These are phyloP conservation scores for Penicillium samsonianum DNA, from an alignment of 495 filamentous ascomycete genomes.

Conservation along the genomic window DNA sequence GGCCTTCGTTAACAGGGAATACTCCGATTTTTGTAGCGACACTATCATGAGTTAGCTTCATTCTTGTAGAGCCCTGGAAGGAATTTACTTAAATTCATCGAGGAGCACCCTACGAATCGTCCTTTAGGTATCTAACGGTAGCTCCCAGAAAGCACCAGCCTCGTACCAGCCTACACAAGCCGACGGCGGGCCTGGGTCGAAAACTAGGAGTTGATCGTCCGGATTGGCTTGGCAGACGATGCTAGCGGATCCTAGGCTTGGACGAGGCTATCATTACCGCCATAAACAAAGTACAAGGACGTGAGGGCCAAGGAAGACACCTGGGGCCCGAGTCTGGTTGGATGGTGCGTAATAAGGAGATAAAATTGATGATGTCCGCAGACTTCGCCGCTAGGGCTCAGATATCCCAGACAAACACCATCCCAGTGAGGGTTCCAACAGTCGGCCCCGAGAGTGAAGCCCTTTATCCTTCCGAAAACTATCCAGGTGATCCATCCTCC, in stretches of 20 bases:
- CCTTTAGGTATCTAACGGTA: no score
- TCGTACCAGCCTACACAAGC: conserved; percentile 70
- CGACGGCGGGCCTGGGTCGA: conserved; percentile 75
- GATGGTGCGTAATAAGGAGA: conserved; percentile 74
- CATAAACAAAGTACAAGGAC: conserved; percentile 85
- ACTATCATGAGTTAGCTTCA: no score
- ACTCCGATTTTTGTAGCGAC: no score
- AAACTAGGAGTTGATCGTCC: conserved; percentile 87
- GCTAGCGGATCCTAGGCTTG: conserved; percentile 96
- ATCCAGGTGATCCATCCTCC: no score
- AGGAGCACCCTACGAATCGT: no score
- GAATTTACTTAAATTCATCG: no score
- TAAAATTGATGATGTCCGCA: conserved; percentile 51
- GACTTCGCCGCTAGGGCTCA: conserved; percentile 59
- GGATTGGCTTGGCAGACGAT: conserved; percentile 74
- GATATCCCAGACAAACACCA: conserved; percentile 81
- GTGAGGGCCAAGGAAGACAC: conserved; percentile 85
- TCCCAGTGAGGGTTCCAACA: conserved; percentile 76
- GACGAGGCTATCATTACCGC: conserved; percentile 91
- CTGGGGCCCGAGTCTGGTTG: conserved; percentile 88
- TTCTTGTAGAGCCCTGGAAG: no score
- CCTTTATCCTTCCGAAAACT: no score
- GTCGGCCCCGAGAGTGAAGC: no score
- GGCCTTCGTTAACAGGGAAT: no score
- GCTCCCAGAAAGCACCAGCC: no score